Conservation (phyloP, 176 grass and related monocot genomes). For the Areca catechu region DNA sequence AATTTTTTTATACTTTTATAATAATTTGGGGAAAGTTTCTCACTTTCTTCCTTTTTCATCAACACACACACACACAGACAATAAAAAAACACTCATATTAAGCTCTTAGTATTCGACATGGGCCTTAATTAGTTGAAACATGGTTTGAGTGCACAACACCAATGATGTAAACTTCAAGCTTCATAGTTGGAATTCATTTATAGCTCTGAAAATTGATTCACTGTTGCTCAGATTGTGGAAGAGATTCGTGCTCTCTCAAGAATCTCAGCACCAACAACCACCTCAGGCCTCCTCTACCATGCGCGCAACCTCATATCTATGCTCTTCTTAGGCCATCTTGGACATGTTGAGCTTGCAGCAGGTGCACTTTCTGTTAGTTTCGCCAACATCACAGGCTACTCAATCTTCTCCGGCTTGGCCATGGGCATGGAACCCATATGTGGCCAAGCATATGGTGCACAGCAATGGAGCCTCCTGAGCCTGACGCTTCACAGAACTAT, state of each 20-base stretch:
- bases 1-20: too few species aligned
- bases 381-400: conserved; percentile 96
- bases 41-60: too few species aligned
- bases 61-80: too few species aligned
- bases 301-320: conserved; percentile 83
- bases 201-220: too few species aligned
- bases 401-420: conserved; percentile 69
- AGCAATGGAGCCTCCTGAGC: conserved; percentile 46
- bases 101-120: too few species aligned
- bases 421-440: conserved; percentile 97
- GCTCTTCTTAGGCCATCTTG: conserved; percentile 74
- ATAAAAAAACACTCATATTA: too few species aligned
- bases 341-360: conserved; percentile 69
- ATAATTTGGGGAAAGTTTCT: too few species aligned
- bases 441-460: conserved; percentile 85
- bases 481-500: conserved; percentile 76
- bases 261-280: conserved; percentile 60
- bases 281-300: conserved; percentile 78
- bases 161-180: too few species aligned
- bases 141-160: too few species aligned
- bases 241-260: conserved; percentile 60
- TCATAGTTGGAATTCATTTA: too few species aligned
- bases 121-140: too few species aligned
- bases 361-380: conserved; percentile 74
- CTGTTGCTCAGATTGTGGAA: conserved; percentile 42